Evolutionary conservation across 2,329 filamentous ascomycete species (phyloP).

Genomic region (Colletotrichum sp.): DNA sequence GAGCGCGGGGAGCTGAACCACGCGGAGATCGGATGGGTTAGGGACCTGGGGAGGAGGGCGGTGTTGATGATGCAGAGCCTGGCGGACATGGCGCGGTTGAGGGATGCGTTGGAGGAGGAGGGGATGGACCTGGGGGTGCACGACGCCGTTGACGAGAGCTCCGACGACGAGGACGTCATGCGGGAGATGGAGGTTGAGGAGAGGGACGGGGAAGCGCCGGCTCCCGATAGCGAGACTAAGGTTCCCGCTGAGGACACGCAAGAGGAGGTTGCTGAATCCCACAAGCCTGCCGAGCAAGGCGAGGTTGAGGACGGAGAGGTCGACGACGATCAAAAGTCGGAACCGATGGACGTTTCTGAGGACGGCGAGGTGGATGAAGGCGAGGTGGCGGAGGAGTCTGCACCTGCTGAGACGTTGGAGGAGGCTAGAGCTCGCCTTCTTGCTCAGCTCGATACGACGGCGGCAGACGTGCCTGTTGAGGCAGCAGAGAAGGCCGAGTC

Average conservation of each 20-base stretch:
- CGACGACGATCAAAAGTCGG: conserved; percentile 25
- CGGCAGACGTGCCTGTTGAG: conserved; percentile 28
- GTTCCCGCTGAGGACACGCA: neutral
- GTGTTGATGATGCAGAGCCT: conserved; percentile 63
- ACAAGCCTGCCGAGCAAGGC: neutral
- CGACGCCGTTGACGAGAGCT: conserved; percentile 51
- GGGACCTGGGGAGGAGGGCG: conserved; percentile 81
- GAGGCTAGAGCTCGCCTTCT: conserved; percentile 54
- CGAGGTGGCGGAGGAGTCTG: conserved; percentile 37
- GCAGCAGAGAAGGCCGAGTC: neutral
- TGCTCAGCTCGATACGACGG: conserved; percentile 40
- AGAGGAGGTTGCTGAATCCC: fast-evolving
- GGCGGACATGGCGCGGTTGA: conserved; percentile 55
- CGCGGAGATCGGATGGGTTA: conserved; percentile 75
- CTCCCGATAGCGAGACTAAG: neutral
- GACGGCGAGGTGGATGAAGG: conserved; percentile 37
- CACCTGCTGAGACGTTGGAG: conserved; percentile 40
- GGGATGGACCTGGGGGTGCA: conserved; percentile 42
- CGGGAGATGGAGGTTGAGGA: conserved; percentile 35
- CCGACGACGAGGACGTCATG: conserved; percentile 40
- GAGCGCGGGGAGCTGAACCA: conserved; percentile 78
- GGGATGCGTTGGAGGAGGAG: conserved; percentile 46
- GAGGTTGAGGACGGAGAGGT: conserved; percentile 2
- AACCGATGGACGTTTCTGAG: conserved; percentile 49
- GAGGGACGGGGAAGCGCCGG: conserved; percentile 26